Conservation (phyloP, 2,329 filamentous ascomycete species). For the Davidsoniella eucalypti region DNA sequence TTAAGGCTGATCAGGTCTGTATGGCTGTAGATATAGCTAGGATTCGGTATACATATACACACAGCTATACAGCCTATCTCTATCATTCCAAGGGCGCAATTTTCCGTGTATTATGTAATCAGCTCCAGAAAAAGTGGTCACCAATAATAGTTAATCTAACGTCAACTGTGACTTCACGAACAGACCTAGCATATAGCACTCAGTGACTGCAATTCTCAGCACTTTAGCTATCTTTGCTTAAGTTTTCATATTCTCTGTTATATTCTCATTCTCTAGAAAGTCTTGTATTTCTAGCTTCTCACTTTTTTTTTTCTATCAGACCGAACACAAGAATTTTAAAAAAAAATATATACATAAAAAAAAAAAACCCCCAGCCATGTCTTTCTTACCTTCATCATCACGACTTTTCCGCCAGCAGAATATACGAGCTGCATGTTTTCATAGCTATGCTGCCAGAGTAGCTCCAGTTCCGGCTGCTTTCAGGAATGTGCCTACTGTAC, state of each 20-base stretch:
- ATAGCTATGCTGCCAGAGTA: not conserved
- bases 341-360: no score
- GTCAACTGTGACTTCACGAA: not conserved
- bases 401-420: not conserved
- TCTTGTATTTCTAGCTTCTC: not conserved
- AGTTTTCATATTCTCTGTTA: no score
- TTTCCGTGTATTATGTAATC: no score
- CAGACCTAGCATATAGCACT: not conserved
- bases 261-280: no score
- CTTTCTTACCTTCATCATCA: conserved; percentile 1
- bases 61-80: no score
- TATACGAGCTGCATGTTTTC: conserved; percentile 4
- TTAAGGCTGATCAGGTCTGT: no score
- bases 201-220: not conserved
- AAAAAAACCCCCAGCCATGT: not conserved
- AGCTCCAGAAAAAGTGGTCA: no score
- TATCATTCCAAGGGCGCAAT: no score
- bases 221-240: no score
- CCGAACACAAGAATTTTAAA: not conserved
- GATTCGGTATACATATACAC: no score
- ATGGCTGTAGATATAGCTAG: no score
- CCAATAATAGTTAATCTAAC: not conserved
- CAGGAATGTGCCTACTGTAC: conserved; percentile 15
- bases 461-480: conserved; percentile 1
- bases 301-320: not conserved